Conservation (phyloP, 768 basidiomycete species). For the Suillus lakei region DNA sequence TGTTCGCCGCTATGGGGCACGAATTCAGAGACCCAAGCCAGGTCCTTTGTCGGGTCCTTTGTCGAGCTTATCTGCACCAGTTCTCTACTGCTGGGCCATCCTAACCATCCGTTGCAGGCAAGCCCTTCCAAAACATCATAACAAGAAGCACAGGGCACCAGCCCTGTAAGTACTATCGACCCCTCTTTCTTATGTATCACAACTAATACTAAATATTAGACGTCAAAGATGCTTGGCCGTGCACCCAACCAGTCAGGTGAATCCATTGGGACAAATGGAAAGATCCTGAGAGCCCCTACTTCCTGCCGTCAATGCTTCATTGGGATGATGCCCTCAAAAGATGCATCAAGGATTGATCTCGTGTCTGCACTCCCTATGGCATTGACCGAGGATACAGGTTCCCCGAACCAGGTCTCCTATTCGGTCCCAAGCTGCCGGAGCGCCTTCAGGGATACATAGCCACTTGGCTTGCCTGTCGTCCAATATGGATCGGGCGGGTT, state of each 20-base stretch:
- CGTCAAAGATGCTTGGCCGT: too few species aligned
- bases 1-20: neutral
- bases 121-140: too few species aligned
- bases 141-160: too few species aligned
- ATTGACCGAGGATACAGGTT: slow-evolving; percentile 13
- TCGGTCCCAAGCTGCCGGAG: neutral
- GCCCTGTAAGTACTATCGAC: too few species aligned
- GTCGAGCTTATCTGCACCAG: too few species aligned
- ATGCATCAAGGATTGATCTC: neutral
- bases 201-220: too few species aligned
- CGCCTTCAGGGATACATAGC: neutral
- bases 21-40: too few species aligned
- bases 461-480: slow-evolving; percentile 4
- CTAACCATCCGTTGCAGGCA: too few species aligned
- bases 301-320: neutral
- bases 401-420: slow-evolving; percentile 3
- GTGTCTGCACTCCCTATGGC: neutral
- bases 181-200: too few species aligned
- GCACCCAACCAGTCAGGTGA: too few species aligned
- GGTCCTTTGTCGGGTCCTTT: too few species aligned
- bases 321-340: neutral
- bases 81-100: too few species aligned
- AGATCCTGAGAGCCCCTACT: neutral
- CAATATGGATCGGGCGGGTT: neutral
- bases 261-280: slow-evolving; percentile 3